Conservation (phyloP, 2,329 filamentous ascomycete genomes). For the Fusarium torreyae region DNA sequence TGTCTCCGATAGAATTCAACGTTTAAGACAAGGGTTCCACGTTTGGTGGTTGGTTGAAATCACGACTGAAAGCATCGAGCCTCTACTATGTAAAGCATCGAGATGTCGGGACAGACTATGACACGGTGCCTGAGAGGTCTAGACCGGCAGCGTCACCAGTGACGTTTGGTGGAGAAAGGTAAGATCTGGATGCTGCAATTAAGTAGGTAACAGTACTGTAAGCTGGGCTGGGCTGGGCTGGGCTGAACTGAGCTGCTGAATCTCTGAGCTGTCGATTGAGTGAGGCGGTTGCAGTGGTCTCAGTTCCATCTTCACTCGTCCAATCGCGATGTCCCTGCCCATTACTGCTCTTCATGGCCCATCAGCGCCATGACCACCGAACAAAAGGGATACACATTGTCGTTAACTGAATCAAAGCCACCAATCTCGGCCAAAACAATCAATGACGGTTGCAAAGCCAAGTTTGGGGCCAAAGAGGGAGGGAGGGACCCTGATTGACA, state of each 20-base stretch:
- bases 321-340: background rate
- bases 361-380: no score
- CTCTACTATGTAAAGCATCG: slow-evolving; percentile 2
- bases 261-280: background rate
- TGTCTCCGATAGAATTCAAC: slow-evolving; percentile 5
- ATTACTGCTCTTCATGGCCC: no score
- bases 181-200: no score
- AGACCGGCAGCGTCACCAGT: slow-evolving; percentile 23
- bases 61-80: slow-evolving; percentile 13
- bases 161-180: slow-evolving; percentile 15
- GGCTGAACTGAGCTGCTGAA: slow-evolving; percentile 2
- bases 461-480: slow-evolving; percentile 1
- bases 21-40: slow-evolving; percentile 12
- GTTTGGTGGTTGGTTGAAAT: background rate
- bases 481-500: slow-evolving; percentile 40
- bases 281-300: background rate
- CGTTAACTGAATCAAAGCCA: background rate
- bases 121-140: slow-evolving; percentile 26
- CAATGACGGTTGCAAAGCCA: slow-evolving; percentile 31
- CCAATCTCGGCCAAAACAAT: slow-evolving; percentile 7
- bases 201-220: background rate
- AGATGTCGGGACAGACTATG: slow-evolving; percentile 10
- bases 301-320: background rate
- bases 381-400: slow-evolving; percentile 2
- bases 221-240: background rate